phyloP scores from a whole-genome alignment of 768 basidiomycete genomes.

The Mycena pura region DNA sequence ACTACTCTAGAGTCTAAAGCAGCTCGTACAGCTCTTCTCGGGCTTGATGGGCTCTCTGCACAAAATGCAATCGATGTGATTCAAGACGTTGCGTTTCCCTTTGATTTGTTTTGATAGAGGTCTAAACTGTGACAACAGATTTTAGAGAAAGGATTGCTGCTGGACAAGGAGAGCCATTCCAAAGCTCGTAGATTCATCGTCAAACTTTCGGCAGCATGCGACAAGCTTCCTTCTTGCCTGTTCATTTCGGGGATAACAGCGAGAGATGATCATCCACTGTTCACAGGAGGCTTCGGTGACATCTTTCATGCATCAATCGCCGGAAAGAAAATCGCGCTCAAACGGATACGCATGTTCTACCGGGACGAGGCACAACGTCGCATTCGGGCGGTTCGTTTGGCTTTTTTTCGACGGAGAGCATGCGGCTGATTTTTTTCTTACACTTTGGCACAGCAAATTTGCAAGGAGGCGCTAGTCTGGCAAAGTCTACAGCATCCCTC shows the following conservation, averaged over 20 bases:
- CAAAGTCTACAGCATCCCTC: neutral
- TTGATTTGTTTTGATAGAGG: neutral
- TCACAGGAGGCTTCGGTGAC: neutral
- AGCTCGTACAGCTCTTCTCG: neutral
- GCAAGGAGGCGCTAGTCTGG: neutral
- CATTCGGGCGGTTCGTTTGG: neutral
- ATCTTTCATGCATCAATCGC: neutral
- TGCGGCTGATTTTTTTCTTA: neutral
- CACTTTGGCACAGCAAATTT: neutral
- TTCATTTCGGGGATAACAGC: neutral
- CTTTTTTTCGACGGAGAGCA: neutral
- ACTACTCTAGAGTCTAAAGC: neutral
- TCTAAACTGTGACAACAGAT: neutral
- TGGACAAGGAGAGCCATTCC: neutral
- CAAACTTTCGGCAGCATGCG: neutral
- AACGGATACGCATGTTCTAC: neutral
- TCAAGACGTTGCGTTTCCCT: neutral
- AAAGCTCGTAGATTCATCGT: neutral
- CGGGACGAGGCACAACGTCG: neutral
- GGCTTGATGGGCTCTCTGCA: neutral
- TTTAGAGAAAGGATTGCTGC: neutral
- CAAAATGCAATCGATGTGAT: conserved; percentile 9
- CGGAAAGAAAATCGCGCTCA: neutral
- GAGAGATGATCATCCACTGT: neutral
- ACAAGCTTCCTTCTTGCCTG: neutral